These are phyloP conservation scores for Colletotrichum sp. DNA, from an alignment of 2,329 filamentous ascomycete species.

Conservation along the genomic window DNA sequence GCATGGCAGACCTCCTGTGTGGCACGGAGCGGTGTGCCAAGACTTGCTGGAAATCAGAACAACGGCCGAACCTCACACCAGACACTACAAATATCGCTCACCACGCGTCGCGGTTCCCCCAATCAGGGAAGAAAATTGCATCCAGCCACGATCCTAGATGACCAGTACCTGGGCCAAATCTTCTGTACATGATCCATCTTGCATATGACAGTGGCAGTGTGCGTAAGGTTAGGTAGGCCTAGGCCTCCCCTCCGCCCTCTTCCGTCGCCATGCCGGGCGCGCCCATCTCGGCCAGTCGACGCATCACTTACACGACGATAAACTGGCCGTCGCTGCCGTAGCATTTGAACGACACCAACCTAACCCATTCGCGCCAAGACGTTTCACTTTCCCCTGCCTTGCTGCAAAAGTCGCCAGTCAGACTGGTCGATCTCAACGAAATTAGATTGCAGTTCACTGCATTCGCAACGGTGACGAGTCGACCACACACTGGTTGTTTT, in stretches of 20 bases:
- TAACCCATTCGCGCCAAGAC: neutral
- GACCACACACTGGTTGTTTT: neutral
- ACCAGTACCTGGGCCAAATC: neutral
- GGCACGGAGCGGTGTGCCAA: slow-evolving; percentile 3
- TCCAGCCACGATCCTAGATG: neutral
- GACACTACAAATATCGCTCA: slow-evolving; percentile 6
- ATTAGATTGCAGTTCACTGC: neutral
- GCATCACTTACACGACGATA: neutral
- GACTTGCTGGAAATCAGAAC: slow-evolving; percentile 2
- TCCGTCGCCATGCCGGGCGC: neutral
- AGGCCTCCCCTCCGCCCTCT: neutral
- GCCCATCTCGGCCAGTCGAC: neutral
- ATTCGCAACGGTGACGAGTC: neutral
- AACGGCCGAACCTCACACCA: neutral
- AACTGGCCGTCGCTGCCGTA: neutral
- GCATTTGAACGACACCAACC: neutral
- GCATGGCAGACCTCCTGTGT: neutral
- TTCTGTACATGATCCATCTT: neutral
- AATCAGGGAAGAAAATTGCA: neutral
- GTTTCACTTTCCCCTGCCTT: neutral
- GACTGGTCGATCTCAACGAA: neutral
- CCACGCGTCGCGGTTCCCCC: neutral
- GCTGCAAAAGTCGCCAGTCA: neutral
- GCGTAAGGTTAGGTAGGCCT: neutral
- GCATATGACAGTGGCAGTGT: neutral